Base-by-base conservation (phyloP, 2,329 filamentous ascomycete genomes). In the Pseudocercospora fuligena region DNA sequence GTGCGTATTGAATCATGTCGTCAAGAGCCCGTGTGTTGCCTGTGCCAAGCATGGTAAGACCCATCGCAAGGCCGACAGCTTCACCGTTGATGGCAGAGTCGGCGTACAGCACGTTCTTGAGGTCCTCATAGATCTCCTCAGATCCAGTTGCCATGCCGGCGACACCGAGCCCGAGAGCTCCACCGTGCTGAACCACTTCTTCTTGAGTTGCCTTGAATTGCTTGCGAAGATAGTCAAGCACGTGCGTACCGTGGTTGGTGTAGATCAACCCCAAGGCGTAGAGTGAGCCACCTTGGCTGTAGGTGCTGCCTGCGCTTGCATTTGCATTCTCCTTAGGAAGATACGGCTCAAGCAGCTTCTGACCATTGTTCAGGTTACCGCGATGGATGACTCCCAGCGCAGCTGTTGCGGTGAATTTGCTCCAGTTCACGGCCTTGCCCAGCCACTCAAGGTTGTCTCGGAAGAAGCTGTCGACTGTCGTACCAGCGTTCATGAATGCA, bases 361-460 rank as follows among this genome's bases (percentile, higher is more conserved):
- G 89, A 1, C 94, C 95, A 76, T 99, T 94, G 25, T 91, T 92
- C 66, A 99, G 85, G 79, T 99, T 99, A 64, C 95, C 95, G 54
- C 93, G 91, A 80, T 99, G 95, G 69, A 99, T 97, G 60, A 98
- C 95, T 79, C 95, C 95, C 5, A 99, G 85, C 7, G 95, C 95
- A 64, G 95, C 95, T 4, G 95, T 99, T 14, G 95, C 95, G 0
- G 95, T 97, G 79, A 99, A 99, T 79, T 99, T 99, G 68, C 94
- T 97, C 95, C 95, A 99, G 83, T 99, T 99, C 57, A 98, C 93
- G 27, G 95, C 95, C 84, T 98, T 99, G 67, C 94, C 94, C 3
- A 99, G 83, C 95, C 95, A 99, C 72, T 99, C 95, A 25, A 99
- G 82, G 78, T 99, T 99, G 76, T 98, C 93, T 7, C 96, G 88